These are phyloP conservation scores for Trametes villosa DNA, from an alignment of 768 basidiomycete species.

Conservation along the genomic window DNA sequence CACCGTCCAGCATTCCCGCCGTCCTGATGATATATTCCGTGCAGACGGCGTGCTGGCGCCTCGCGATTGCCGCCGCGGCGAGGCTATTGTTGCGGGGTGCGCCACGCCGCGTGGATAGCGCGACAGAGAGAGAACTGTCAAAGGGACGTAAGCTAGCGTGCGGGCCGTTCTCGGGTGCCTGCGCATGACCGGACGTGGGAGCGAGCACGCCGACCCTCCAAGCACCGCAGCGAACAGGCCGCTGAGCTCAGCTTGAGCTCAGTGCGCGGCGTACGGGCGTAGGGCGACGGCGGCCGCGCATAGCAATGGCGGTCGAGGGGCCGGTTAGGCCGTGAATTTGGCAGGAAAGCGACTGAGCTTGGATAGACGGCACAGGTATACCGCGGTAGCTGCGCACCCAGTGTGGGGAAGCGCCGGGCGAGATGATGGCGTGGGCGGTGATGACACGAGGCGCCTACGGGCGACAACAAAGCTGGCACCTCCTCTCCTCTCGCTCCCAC, in stretches of 20 bases:
- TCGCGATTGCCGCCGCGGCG: too few species aligned
- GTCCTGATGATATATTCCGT: not conserved
- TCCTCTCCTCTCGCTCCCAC: slow-evolving; percentile 7
- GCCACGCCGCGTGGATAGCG: not conserved
- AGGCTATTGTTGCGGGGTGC: not conserved
- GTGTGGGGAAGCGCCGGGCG: not conserved
- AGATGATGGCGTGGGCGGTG: too few species aligned
- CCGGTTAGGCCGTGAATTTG: not conserved
- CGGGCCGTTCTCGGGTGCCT: not conserved
- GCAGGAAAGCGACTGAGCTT: not conserved
- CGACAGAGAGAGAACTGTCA: slow-evolving; percentile 1
- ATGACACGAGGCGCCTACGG: slow-evolving; percentile 10
- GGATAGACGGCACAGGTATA: slow-evolving; percentile 16
- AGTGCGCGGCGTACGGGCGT: slow-evolving; percentile 9
- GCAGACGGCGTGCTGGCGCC: too few species aligned
- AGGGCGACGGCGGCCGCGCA: not conserved
- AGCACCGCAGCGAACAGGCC: slow-evolving; percentile 1
- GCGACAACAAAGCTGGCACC: slow-evolving; percentile 8
- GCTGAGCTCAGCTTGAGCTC: not conserved
- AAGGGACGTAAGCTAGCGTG: slow-evolving; percentile 3
- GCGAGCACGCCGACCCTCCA: not conserved
- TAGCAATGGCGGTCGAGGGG: not conserved
- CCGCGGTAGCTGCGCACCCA: not conserved
- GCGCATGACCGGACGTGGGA: slow-evolving; percentile 8
- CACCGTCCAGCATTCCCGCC: not conserved